These are phyloP conservation scores for Apiospora arundinis DNA, from an alignment of 2,329 filamentous ascomycete species.

Conservation along the genomic window DNA sequence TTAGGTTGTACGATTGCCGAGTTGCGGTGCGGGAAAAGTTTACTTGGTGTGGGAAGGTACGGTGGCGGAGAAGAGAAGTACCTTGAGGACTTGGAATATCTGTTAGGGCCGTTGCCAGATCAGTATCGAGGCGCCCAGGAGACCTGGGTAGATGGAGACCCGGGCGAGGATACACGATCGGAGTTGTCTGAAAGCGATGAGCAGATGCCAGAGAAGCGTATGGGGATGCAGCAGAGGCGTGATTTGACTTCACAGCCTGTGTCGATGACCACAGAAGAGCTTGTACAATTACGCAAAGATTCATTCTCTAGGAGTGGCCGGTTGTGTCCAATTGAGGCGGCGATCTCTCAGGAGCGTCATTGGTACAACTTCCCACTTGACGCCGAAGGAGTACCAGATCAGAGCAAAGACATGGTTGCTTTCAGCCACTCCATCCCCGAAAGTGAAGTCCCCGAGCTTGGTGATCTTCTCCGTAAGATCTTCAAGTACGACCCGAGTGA, in stretches of 20 bases:
- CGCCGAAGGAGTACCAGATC: conserved; percentile 3
- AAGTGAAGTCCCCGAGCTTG: conserved; percentile 3
- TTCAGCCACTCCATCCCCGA: background rate
- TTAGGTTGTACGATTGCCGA: conserved; percentile 6
- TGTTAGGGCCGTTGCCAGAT: conserved; percentile 13
- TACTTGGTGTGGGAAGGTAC: background rate
- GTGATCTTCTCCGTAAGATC: conserved; percentile 19
- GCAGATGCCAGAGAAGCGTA: background rate
- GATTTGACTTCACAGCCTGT: background rate
- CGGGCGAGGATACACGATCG: background rate
- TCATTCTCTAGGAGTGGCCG: conserved; percentile 10
- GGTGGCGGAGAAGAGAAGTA: conserved; percentile 8
- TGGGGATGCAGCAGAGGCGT: background rate
- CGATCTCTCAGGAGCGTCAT: background rate
- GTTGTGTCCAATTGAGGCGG: background rate
- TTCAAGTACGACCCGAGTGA: conserved; percentile 17
- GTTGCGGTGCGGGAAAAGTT: background rate
- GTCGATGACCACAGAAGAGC: background rate
- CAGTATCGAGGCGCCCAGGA: conserved; percentile 6
- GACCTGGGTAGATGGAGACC: background rate
- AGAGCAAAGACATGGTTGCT: background rate
- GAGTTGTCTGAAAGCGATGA: background rate
- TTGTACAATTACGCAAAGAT: conserved; percentile 7
- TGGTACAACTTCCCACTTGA: conserved; percentile 10
- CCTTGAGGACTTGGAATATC: conserved; percentile 14